These are phyloP conservation scores for Microthyrium microscopicum DNA, from an alignment of 2,329 filamentous ascomycete species.

Conservation along the genomic window DNA sequence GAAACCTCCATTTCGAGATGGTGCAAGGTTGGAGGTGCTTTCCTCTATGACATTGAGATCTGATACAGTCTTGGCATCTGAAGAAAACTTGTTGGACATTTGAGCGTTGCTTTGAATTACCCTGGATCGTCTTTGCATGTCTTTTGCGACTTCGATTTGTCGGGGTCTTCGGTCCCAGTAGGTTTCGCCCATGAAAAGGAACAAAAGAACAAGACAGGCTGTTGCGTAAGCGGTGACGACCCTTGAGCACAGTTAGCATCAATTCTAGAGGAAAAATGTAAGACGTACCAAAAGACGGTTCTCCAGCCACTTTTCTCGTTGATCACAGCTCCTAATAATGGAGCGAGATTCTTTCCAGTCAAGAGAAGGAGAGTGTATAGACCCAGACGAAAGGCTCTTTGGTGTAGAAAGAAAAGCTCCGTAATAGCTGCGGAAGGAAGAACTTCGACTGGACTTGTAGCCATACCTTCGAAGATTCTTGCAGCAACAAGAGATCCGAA, in stretches of 20 bases:
- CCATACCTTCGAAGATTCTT: constrained; percentile 72
- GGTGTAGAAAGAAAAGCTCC: constrained; percentile 5
- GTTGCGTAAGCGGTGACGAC: background rate
- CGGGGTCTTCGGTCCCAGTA: constrained; percentile 80
- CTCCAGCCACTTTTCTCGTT: constrained; percentile 2
- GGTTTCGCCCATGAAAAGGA: constrained; percentile 1
- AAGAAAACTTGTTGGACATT: background rate
- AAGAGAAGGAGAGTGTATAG: constrained; percentile 3
- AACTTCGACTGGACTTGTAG: constrained; percentile 74
- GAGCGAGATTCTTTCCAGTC: constrained; percentile 1
- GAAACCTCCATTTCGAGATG: no score
- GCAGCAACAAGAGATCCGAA: constrained; percentile 67
- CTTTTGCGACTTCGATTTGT: constrained; percentile 13
- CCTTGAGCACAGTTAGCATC: constrained; percentile 30
- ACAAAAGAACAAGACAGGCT: constrained; percentile 1
- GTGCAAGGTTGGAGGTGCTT: no score
- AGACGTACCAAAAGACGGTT: constrained; percentile 22
- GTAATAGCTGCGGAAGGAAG: constrained; percentile 62
- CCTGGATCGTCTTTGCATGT: background rate
- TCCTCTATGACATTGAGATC: no score
- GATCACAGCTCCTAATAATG: background rate
- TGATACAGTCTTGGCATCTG: no score
- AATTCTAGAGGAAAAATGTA: background rate
- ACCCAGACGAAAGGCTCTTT: constrained; percentile 2
- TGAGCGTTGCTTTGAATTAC: background rate